Conservation (phyloP, 441 rosid species). For the Melastoma candidum region DNA sequence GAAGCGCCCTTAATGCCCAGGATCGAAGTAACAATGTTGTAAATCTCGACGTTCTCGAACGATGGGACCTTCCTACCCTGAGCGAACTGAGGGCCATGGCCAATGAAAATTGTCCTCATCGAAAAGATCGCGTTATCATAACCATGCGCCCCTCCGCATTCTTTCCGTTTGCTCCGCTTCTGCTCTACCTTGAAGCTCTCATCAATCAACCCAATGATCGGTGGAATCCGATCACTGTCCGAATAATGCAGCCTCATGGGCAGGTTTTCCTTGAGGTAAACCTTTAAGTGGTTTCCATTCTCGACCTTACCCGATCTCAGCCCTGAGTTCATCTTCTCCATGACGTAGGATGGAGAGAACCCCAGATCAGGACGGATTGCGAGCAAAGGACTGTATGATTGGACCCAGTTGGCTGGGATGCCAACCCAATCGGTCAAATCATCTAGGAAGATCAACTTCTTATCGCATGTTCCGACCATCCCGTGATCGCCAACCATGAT, state of each 20-base stretch:
- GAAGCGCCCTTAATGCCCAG: conserved; percentile 58
- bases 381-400: conserved; percentile 52
- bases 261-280: conserved; percentile 77
- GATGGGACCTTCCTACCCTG: conserved; percentile 77
- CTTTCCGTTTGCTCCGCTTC: conserved; percentile 36
- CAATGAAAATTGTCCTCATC: conserved; percentile 85
- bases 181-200: conserved; percentile 77
- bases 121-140: conserved; percentile 92
- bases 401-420: conserved; percentile 63
- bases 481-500: conserved; percentile 96
- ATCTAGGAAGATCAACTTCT: conserved; percentile 54
- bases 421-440: conserved; percentile 68
- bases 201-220: conserved; percentile 63
- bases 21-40: conserved; percentile 69
- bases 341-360: conserved; percentile 28
- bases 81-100: conserved; percentile 79
- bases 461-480: conserved; percentile 94
- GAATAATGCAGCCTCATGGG: conserved; percentile 77
- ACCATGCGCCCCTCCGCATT: conserved; percentile 91
- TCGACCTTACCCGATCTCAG: conserved; percentile 59
- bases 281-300: conserved; percentile 60
- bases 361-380: conserved; percentile 58
- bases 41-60: conserved; percentile 87
- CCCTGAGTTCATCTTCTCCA: conserved; percentile 71
- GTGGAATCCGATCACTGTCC: conserved; percentile 59